Base-by-base conservation (phyloP, 345 rosid genomes). In the Camelina hispida region DNA sequence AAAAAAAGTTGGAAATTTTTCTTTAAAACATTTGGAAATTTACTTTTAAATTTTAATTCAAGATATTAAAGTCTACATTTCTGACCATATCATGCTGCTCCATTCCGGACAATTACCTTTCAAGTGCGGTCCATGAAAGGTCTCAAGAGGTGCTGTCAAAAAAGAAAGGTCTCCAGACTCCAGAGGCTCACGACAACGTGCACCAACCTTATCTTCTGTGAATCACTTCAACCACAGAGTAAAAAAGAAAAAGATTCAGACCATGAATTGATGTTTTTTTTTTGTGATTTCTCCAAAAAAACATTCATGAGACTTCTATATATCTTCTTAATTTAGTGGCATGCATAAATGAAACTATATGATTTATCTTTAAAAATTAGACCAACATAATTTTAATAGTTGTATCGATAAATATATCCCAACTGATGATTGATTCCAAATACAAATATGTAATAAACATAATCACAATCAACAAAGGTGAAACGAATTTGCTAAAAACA, bases 71-170 rank as follows among this genome's bases (percentile, higher is more conserved):
- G 22, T 38, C 42, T 51, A 51, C 22, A 51, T 53, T 9, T 53
- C 25, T 42, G 54, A 55, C 63, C 11, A 42, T 23, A 23, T 43
- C 30, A 12, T 69, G 73, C 40, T 69, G n/a, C 54, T 57, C 55
- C 18, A 2, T 46, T 11, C 44, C 55, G 32, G 55, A 44, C 74
- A 46, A 46, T 52, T 30, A 20, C 48, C 22, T 52, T 32, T 52
- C 22, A 9, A 35, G 38, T 40, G 72, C 53, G 62, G 72, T 55
- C 56, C 64, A 57, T 32, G 46, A 57, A 8, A 69, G 74, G 68
- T 69, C 63, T 16, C n/a, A 38, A 37, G 72, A 34, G 37, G 37
- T 34, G 37, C 37, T 34, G 37, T 34, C 37, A 34, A 34, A 34
- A 34, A 7, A 34, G 8, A 34, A 34, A 34, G 37, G 37, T 34